phyloP scores from a whole-genome alignment of 768 basidiomycete genomes.

The Naganishia antarctica region DNA sequence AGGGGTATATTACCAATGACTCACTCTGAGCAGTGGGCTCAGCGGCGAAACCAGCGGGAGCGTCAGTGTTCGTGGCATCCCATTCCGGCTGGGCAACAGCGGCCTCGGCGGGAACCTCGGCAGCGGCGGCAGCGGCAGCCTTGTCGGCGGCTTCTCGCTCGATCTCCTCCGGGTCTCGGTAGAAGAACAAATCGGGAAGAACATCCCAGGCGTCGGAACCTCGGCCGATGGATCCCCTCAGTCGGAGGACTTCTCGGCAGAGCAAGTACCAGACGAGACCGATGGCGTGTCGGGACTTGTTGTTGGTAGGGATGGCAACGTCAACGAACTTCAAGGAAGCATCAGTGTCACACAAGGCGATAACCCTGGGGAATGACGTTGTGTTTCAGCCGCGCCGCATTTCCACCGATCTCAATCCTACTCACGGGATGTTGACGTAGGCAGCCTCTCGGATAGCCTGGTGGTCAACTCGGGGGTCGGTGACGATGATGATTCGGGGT shows the following conservation, averaged over 20 bases:
- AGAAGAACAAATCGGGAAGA: conserved; percentile 99
- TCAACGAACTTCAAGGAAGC: conserved; percentile 96
- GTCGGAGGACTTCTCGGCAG: conserved; percentile 91
- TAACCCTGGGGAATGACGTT: too few species aligned
- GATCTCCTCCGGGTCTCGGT: conserved; percentile 98
- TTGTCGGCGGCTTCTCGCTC: conserved; percentile 91
- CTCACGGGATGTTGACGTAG: conserved; percentile 93
- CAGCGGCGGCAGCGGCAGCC: conserved; percentile 76
- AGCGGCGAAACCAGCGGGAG: conserved; percentile 69
- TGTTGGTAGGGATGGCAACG: conserved; percentile 97
- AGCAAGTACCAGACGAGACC: conserved; percentile 75
- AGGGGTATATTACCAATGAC: too few species aligned
- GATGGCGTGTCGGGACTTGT: conserved; percentile 96
- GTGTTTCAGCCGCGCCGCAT: too few species aligned
- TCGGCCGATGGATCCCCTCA: conserved; percentile 88
- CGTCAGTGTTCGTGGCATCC: conserved; percentile 60
- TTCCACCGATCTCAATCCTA: too few species aligned
- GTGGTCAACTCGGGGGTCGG: conserved; percentile 98
- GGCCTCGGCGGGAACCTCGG: conserved; percentile 56
- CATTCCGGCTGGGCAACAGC: conserved; percentile 52
- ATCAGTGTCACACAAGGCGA: conserved; percentile 97
- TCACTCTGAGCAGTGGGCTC: conserved; percentile 51
- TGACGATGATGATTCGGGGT: conserved; percentile 94
- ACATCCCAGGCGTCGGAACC: conserved; percentile 91
- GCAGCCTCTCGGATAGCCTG: conserved; percentile 99